phyloP scores from a whole-genome alignment of 1,284 basidiomycete species.

The Cryptococcus sp. region DNA sequence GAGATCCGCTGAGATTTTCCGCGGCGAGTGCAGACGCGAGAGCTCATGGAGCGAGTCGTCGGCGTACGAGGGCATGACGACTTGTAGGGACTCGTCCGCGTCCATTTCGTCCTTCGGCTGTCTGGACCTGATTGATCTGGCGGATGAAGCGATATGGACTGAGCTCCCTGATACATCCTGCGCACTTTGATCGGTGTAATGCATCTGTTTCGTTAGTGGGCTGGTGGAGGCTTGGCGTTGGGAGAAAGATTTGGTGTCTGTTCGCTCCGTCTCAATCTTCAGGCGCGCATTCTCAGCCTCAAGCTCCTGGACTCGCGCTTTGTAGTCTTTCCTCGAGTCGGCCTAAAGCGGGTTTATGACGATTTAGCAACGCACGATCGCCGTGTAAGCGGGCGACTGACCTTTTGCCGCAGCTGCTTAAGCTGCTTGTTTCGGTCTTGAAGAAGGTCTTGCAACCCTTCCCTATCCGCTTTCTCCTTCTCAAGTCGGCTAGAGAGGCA shows the following conservation, averaged over 20 bases:
- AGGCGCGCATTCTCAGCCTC: conserved; percentile 28
- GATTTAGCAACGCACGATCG: neutral
- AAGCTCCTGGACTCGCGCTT: conserved; percentile 23
- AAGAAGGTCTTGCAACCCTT: conserved; percentile 14
- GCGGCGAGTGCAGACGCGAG: conserved; percentile 3
- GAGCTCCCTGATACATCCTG: neutral
- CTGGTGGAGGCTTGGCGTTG: neutral
- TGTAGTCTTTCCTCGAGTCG: conserved; percentile 30
- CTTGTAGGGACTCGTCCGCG: conserved; percentile 31
- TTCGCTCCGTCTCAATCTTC: neutral
- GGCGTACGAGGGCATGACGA: conserved; percentile 31
- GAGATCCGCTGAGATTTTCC: neutral
- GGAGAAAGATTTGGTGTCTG: neutral
- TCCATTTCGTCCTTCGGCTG: neutral
- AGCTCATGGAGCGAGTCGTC: conserved; percentile 14
- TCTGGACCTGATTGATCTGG: neutral
- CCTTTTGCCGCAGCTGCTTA: conserved; percentile 26
- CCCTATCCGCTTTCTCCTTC: conserved; percentile 17
- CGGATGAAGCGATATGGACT: neutral
- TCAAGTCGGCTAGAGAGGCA: conserved; percentile 12
- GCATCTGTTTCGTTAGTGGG: no score
- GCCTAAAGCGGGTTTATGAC: conserved; percentile 16
- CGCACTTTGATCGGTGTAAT: neutral
- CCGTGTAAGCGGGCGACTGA: conserved; percentile 10
- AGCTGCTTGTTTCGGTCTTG: conserved; percentile 30